These are phyloP conservation scores for Trypanosoma boissoni DNA, from an alignment of 208 protist genomes.

Conservation along the genomic window DNA sequence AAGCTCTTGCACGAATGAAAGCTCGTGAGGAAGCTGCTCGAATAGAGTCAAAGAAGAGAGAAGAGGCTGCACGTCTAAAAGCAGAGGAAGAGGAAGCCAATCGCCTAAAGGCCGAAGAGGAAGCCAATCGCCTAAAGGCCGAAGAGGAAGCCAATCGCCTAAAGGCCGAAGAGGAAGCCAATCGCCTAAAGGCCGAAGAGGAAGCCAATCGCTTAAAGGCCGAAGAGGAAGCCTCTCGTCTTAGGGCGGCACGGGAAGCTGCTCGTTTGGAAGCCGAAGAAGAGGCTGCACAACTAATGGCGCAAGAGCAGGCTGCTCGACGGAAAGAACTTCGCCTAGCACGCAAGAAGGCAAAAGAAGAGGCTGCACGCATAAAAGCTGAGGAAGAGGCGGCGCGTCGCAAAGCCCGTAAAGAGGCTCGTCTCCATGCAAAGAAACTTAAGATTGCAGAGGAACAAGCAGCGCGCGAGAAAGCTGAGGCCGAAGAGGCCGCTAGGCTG, in stretches of 20 bases:
- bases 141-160: conserved; percentile 1
- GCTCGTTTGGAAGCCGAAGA: conserved; percentile 16
- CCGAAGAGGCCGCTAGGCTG: conserved; percentile 12
- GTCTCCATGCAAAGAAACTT: too few species aligned
- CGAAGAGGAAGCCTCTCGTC: conserved; percentile 1
- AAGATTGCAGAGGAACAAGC: background rate
- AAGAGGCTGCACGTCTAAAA: conserved; percentile 13
- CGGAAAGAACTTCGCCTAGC: conserved; percentile 1
- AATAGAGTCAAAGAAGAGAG: background rate
- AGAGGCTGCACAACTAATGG: background rate
- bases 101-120: background rate
- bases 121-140: background rate
- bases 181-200: background rate
- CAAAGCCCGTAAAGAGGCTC: background rate
- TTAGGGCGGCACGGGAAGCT: conserved; percentile 8
- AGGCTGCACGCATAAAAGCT: conserved; percentile 15
- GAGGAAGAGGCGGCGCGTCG: conserved; percentile 12
- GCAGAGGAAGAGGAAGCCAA: conserved; percentile 12
- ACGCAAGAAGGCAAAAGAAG: conserved; percentile 16
- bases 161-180: too few species aligned
- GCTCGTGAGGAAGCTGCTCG: conserved; percentile 2
- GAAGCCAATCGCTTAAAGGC: conserved; percentile 5
- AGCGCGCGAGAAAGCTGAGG: conserved; percentile 3
- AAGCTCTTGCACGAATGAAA: conserved; percentile 4
- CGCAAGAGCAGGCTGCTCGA: conserved; percentile 3